phyloP scores from a whole-genome alignment of 371 early-diverging fungal species.

The Lichtheimia ornata region DNA sequence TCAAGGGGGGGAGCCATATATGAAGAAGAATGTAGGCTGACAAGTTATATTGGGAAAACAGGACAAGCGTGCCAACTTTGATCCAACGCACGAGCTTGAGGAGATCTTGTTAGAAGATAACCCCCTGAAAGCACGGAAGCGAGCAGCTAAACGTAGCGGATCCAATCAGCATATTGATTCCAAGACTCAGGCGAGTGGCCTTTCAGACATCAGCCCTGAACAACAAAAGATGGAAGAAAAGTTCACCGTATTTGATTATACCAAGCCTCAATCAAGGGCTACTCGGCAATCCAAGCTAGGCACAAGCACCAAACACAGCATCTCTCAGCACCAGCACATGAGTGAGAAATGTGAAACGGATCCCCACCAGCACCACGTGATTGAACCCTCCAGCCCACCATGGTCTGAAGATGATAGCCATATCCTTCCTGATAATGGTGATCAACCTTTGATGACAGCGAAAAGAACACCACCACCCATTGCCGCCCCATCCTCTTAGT shows the following conservation, averaged over 20 bases:
- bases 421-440: too few species aligned
- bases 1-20: background rate
- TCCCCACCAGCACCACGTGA: too few species aligned
- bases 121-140: conserved; percentile 67
- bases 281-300: too few species aligned
- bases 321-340: too few species aligned
- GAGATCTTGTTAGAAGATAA: conserved; percentile 93
- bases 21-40: too few species aligned
- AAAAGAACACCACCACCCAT: too few species aligned
- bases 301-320: too few species aligned
- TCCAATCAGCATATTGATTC: conserved; percentile 24
- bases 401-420: too few species aligned
- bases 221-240: conserved; percentile 64
- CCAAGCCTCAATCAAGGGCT: conserved; percentile 27
- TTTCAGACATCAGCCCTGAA: conserved; percentile 27
- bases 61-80: conserved; percentile 82
- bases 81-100: conserved; percentile 94
- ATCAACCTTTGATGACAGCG: too few species aligned
- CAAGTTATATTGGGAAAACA: conserved; percentile 11
- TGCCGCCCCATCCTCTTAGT: too few species aligned
- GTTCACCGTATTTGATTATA: conserved; percentile 65
- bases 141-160: conserved; percentile 29
- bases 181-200: conserved; percentile 13
- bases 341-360: too few species aligned
- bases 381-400: too few species aligned